A percentile compares a stretch with the other conserved stretches of the same genome.
Conservation (phyloP, 75 land plant species). For the Gnetum montanum region DNA sequence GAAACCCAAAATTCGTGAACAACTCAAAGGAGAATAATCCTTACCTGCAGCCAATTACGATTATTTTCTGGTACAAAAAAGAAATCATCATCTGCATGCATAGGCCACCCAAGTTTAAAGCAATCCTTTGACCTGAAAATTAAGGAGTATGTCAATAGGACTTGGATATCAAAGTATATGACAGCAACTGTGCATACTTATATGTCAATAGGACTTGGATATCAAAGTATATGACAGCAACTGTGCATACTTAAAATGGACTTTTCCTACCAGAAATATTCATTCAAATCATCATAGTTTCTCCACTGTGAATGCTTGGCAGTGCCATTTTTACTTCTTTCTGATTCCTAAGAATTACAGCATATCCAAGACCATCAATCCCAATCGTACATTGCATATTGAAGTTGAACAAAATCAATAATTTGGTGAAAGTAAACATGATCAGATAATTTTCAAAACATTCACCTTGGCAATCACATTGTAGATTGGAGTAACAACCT, state of each 20-base stretch:
- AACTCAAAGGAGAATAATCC: too few relatives aligned
- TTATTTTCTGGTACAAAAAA: constrained; percentile 23
- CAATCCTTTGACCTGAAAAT: constrained; percentile 76
- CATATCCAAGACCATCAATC: constrained; percentile 6
- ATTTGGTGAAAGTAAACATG: too few relatives aligned
- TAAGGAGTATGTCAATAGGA: neutral
- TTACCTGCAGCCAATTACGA: too few relatives aligned
- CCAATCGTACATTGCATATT: neutral
- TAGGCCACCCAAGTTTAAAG: constrained; percentile 93
- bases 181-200: neutral
- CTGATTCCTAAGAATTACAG: constrained; percentile 75
- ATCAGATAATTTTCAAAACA: too few relatives aligned
- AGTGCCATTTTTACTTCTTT: constrained; percentile 46
- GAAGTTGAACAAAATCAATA: too few relatives aligned
- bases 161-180: neutral
- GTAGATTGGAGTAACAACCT: constrained; percentile 92
- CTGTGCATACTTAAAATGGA: neutral
- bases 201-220: neutral
- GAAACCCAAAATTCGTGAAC: too few relatives aligned
- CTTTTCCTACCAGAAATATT: constrained; percentile 77
- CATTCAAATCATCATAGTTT: constrained; percentile 96
- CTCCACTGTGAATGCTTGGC: constrained; percentile 94
- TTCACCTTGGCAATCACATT: constrained; percentile 61
- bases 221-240: neutral
- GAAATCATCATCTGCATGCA: constrained; percentile 86